phyloP scores from a whole-genome alignment of 495 filamentous ascomycete species.

The Annulohypoxylon maeteangense region DNA sequence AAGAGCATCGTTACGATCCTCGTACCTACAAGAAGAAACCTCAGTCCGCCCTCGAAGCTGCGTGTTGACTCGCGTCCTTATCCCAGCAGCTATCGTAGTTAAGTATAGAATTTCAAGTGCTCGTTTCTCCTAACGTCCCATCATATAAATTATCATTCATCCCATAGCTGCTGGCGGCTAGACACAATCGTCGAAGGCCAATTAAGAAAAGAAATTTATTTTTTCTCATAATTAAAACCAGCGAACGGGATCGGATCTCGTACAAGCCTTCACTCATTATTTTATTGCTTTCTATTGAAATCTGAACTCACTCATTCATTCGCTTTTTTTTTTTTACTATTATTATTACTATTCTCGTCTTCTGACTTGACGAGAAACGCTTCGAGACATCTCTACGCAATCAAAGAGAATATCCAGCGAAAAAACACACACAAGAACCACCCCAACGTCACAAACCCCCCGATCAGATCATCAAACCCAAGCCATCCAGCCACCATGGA shows the following conservation, averaged over 20 bases:
- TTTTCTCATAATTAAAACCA: not conserved
- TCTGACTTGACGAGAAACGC: not conserved
- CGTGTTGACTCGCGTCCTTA: slow-evolving; percentile 24
- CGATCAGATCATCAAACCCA: not conserved
- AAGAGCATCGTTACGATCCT: slow-evolving; percentile 32
- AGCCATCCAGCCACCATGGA: slow-evolving; percentile 27
- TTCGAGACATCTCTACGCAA: too few species aligned
- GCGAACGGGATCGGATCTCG: slow-evolving; percentile 1
- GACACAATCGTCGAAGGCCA: slow-evolving; percentile 41
- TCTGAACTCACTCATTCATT: not conserved
- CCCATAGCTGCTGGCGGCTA: slow-evolving; percentile 49
- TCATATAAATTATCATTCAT: slow-evolving; percentile 35
- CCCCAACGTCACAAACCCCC: not conserved
- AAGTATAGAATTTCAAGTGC: slow-evolving; percentile 41
- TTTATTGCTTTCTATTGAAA: not conserved
- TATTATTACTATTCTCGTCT: not conserved
- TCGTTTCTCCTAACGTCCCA: slow-evolving; percentile 37
- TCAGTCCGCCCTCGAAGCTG: slow-evolving; percentile 37
- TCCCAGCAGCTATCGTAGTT: slow-evolving; percentile 41
- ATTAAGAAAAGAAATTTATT: slow-evolving; percentile 7
- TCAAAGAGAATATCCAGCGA: not conserved
- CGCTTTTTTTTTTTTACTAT: not conserved
- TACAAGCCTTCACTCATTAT: slow-evolving; percentile 24
- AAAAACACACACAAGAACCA: not conserved
- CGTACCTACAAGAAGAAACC: slow-evolving; percentile 48